Conservation (phyloP, 129 eudicot species). For the Chrysanthemum seticuspe region DNA sequence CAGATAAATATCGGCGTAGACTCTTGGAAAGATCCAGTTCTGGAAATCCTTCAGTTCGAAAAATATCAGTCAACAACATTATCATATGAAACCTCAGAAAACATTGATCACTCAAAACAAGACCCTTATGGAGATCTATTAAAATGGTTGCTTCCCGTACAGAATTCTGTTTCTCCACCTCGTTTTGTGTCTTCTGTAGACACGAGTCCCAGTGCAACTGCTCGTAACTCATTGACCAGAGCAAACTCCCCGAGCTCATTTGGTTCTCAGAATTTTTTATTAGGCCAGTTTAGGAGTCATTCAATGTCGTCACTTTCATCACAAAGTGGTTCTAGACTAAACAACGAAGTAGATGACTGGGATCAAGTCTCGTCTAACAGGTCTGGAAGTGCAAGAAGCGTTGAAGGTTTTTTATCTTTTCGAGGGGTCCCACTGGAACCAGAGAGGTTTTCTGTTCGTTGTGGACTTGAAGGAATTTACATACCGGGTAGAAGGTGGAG, state of each 20-base stretch:
- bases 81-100: slow-evolving; percentile 10
- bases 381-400: slow-evolving; percentile 32
- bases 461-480: slow-evolving; percentile 91
- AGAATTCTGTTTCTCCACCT: slow-evolving; percentile 49
- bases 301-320: slow-evolving; percentile 86
- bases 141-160: slow-evolving; percentile 84
- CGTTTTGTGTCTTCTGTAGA: slow-evolving; percentile 57
- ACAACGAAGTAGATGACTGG: no score
- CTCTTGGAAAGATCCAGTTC: slow-evolving; percentile 55
- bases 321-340: slow-evolving; percentile 12
- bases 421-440: slow-evolving; percentile 80
- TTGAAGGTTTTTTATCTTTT: slow-evolving; percentile 68
- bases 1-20: slow-evolving; percentile 68
- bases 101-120: slow-evolving; percentile 24
- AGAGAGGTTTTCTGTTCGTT: slow-evolving; percentile 81
- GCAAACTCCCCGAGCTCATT: slow-evolving; percentile 52
- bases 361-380: background rate
- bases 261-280: slow-evolving; percentile 65
- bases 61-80: slow-evolving; percentile 33
- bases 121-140: slow-evolving; percentile 81
- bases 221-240: slow-evolving; percentile 57
- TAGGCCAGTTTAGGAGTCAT: slow-evolving; percentile 80
- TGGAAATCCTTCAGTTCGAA: slow-evolving; percentile 86
- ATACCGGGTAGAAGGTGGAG: slow-evolving; percentile 91
- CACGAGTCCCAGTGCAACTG: slow-evolving; percentile 39